Evolutionary conservation across 345 rosid genomes (phyloP), one percentile per base, ranked within the genome.

Genomic region (Gossypium bickii): DNA sequence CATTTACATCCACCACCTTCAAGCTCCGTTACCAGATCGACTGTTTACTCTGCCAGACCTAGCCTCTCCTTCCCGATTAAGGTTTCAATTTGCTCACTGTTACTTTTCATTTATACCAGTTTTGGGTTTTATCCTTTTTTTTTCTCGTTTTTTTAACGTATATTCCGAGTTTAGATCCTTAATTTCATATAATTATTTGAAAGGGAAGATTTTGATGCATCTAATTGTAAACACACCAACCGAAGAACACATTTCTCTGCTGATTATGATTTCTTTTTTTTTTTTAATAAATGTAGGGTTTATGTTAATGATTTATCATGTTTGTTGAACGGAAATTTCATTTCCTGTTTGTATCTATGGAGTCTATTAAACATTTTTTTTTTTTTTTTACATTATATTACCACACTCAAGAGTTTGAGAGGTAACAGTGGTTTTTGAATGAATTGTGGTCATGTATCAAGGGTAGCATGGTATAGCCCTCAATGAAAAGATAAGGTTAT

Each of bases 21-120:
- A 24, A 41, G 48, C 77, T 79, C 78, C 65, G 65, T 77, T 57
- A 41, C 80, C 10, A 71, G 89, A 87, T 79, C 87, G 69, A 82
- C 77, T 72, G 59, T 76, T 72, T 87, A 87, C 75, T 76, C 73
- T 61, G 57, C 77, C 12, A 58, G 57, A 51, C 67, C 65, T 74
- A 71, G 24, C 16, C 78, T 74, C 64, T 74, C 75, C 2, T 13
- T 24, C 24, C 17, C 72, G 63, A 52, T 25, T 9, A 85, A 80
- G 88, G 93, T 87, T 78, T 27, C 17, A 16, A 12, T 11, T 64
- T 48, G 49, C 17, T 3, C 18, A 8, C 20, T 44, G 49, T 57
- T 57, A n/a, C 43, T 13, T 41, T 65, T 70, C 13, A 44, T 60
- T 1, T 63, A 29, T 27, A 49, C 58, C 22, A 8, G 5, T 15